Evolutionary conservation across 441 rosid genomes (phyloP), one percentile per base, ranked within the genome.

Genomic region (Gossypium schwendimanii): DNA sequence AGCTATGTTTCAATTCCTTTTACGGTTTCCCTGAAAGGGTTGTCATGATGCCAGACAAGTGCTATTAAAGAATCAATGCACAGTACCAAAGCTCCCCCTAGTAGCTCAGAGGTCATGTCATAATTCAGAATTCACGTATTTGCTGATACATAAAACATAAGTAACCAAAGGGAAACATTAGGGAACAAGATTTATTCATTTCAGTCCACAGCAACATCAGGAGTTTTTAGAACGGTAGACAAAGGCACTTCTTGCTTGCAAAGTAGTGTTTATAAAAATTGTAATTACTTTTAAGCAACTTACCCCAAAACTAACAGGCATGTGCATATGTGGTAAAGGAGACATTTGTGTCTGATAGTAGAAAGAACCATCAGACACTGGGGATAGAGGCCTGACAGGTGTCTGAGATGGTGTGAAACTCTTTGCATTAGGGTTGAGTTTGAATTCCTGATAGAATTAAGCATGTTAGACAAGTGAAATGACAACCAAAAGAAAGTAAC

Each of bases 341-440:
- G 93, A 72, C 57, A 82, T 73, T 64, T 78, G 81, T 52, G 88
- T 67, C 18, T 88, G 87, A 80, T 76, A 88, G 84, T 91, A 95
- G 81, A 86, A 84, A 73, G 97, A 86, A 63, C 82, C 79, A 75
- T 93, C 97, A 45, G 92, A 21, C 9, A 83, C 75, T 21, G 95
- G 97, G 73, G 98, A 82, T 44, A 76, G 84, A 74, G 93, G 97
- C 81, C 93, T 81, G 26, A 81, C 82, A 79, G 87, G 82, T n/a
- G 87, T 20, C 76, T 84, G 94, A 47, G 84, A 79, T 61, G 98
- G 98, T 54, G 79, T 79, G 81, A 90, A 93, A 76, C 97, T 91
- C 90, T 90, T 90, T 18, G 98, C 99, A 49, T 96, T 86, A 55
- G 98, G 99, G 83, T 93, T 96, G 49, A 90, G 88, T 77, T 83